Evolutionary conservation across 805 yeast genomes (phyloP), one percentile per base, ranked within the genome.

Genomic region (Saccharomycopsis capsularis): DNA sequence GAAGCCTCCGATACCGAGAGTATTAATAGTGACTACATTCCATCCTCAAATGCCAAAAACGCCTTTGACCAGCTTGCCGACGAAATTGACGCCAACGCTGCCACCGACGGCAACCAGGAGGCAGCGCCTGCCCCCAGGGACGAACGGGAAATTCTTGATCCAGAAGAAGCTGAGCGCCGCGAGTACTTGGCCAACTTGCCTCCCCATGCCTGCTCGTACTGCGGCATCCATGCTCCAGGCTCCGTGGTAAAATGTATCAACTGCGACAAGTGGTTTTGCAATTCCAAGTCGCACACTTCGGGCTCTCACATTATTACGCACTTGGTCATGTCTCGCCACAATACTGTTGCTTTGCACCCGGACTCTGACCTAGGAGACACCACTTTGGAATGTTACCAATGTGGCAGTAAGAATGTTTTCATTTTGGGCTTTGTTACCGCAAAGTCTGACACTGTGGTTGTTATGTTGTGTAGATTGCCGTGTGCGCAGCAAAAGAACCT

Each of bases 201-300:
- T 0, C 70, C 68, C 9, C 69, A 73, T 52, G 75, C 79, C 0
- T 75, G 81, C 60, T 65, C 75, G 2, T 89, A 89, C 63, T 89
- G 97, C 67, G 93, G 89, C 1, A 70, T 86, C 24, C 79, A 78
- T 52, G 64, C 76, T 7, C 74, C 87, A 1, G 63, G 76, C 4
- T 73, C 82, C 42, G 84, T 88, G 13, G 84, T 85, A 38, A 79
- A 82, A 56, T 90, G 97, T 68, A 76, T 76, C 51, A 70, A 73
- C 4, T 90, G 96, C 64, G 65, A 77, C 56, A 82, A 80, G 61
- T 90, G 96, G 96, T 90, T 90, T 62, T 90, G 97, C 68, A 90
- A 90, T 61, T 78, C 78, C 49, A 72, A 76, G 19, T 69, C 66
- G 16, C n/a, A 39, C 43, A 65, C 77, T 11, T 67, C 76, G 9